These are phyloP conservation scores for Salix exigua DNA, from an alignment of 345 rosid species.

Conservation along the genomic window DNA sequence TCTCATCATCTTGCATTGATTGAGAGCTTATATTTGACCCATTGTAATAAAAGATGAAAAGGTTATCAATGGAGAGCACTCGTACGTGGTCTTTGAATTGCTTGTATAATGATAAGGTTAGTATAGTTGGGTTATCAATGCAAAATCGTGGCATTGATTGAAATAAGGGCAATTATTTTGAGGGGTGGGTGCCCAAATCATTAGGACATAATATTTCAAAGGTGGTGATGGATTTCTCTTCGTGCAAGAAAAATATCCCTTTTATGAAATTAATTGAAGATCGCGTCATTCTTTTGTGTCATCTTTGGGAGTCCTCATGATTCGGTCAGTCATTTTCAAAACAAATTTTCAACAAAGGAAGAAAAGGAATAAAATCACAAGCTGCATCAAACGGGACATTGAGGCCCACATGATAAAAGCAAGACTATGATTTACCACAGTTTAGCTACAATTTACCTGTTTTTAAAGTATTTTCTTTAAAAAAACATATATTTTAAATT, in stretches of 20 bases:
- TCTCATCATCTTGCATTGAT: not conserved
- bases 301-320: slow-evolving; percentile 26
- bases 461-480: too few relatives aligned
- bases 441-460: too few relatives aligned
- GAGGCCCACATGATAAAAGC: slow-evolving; percentile 15
- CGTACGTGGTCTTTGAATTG: not conserved
- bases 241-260: slow-evolving; percentile 40
- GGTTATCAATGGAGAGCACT: slow-evolving; percentile 20
- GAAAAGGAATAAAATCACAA: slow-evolving; percentile 17
- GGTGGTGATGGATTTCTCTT: slow-evolving; percentile 22
- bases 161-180: not conserved
- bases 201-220: slow-evolving; percentile 31
- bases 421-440: not conserved
- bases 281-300: slow-evolving; percentile 18
- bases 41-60: not conserved
- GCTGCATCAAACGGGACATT: slow-evolving; percentile 26
- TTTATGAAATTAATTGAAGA: slow-evolving; percentile 24
- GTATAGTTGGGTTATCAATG: slow-evolving; percentile 6
- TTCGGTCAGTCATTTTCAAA: slow-evolving; percentile 26
- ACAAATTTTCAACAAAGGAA: slow-evolving; percentile 38
- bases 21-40: not conserved
- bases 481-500: too few relatives aligned
- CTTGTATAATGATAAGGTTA: slow-evolving; percentile 12
- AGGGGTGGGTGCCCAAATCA: slow-evolving; percentile 26
- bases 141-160: slow-evolving; percentile 5